Evolutionary conservation across 805 yeast genomes (phyloP), one percentile per base, ranked within the genome.

Genomic region (Nakazawaea sp.): DNA sequence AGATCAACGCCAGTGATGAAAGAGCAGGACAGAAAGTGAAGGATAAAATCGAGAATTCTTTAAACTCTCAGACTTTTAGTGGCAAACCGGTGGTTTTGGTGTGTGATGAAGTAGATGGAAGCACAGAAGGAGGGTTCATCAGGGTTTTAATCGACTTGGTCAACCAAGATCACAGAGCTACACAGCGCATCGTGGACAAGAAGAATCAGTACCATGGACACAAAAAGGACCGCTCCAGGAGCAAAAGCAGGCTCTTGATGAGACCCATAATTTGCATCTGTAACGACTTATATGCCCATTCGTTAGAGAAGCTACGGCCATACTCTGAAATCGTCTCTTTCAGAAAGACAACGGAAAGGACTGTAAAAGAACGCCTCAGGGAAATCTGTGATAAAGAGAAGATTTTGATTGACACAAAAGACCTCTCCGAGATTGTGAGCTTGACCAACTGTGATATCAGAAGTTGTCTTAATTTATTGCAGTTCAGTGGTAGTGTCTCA

Each of bases 211-310:
- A 55, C 27, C 47, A 47, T 11, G 42, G 37, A 13, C 45, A 48
- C 16, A 56, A 49, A 25, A 55, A 52, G 17, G 31, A 40, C n/a
- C 27, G 24, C n/a, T 58, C 52, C 27, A 59, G 62, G 36, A 61
- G 56, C 35, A 59, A 52, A 33, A 56, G 62, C 9, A 62, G 59
- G 25, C 58, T 78, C 4, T 55, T 92, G 30, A 64, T 69, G 48
- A 68, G 97, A 46, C 97, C 97, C 1, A 86, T 92, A 15, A 85
- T 90, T 37, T 89, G 95, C 29, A 75, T 92, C 39, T 94, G 97
- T 54, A 92, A 90, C 52, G 95, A 92, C 51, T 68, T 84, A 2
- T 88, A 84, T 55, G 72, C 85, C 0, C 73, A 78, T 3, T 75
- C 84, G 1, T 63, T 90, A 58, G 94, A 86, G 36, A 77, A 75